Evolutionary conservation across 257 asterid species (phyloP).

Genomic region (Solanum commersonii): DNA sequence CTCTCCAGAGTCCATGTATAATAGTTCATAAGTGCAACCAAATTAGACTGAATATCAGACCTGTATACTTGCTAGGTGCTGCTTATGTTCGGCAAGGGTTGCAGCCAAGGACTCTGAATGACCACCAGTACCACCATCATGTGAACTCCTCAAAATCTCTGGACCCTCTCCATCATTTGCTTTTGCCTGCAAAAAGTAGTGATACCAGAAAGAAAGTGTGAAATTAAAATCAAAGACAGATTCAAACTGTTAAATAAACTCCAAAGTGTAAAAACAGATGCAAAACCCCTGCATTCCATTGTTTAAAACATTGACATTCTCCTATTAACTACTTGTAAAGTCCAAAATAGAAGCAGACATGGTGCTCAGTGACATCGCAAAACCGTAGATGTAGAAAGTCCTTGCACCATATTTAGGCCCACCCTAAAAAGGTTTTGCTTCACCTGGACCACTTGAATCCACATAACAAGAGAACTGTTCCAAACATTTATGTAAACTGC

Average conservation of each 20-base stretch:
- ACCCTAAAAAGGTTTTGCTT: neutral
- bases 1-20: neutral
- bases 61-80: constrained; percentile 97
- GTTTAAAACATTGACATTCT: neutral
- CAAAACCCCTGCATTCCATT: neutral
- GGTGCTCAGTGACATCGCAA: neutral
- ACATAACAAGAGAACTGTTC: neutral
- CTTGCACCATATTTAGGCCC: neutral
- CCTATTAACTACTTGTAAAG: neutral
- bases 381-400: neutral
- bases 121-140: constrained; percentile 63
- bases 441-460: neutral
- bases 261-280: neutral
- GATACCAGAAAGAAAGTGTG: neutral
- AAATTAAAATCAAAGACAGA: neutral
- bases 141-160: constrained; percentile 67
- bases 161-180: constrained; percentile 96
- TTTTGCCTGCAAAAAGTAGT: constrained; percentile 53
- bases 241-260: neutral
- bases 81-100: constrained; percentile 83
- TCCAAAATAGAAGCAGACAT: neutral
- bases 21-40: neutral
- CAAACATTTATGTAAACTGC: neutral
- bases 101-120: constrained; percentile 89
- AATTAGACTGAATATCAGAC: constrained; percentile 21